A percentile compares a stretch with the other conserved stretches of the same genome.
These are phyloP conservation scores for Annulohypoxylon truncatum DNA, from an alignment of 2,329 filamentous ascomycete genomes.

Conservation along the genomic window DNA sequence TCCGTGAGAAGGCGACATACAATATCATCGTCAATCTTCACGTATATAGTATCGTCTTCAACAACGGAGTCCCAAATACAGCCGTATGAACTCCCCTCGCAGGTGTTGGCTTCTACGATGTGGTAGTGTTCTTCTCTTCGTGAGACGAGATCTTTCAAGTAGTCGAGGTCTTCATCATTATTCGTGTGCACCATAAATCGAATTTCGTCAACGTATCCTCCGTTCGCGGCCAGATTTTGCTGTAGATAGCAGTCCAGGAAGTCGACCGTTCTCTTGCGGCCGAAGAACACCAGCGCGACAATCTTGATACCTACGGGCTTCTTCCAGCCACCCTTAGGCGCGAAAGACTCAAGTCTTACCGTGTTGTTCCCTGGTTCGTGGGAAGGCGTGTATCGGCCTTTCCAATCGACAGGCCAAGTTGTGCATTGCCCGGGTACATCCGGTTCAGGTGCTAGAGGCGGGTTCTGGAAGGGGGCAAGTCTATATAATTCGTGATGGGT, in stretches of 20 bases:
- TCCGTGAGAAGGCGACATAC: conserved; percentile 46
- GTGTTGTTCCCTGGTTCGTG: conserved; percentile 13
- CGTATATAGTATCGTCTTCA: conserved; percentile 54
- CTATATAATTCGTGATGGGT: conserved; percentile 40
- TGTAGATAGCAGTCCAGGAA: conserved; percentile 60
- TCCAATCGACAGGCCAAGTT: conserved; percentile 44
- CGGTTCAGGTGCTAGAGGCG: not conserved
- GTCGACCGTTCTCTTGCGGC: conserved; percentile 56
- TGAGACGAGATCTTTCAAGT: conserved; percentile 54
- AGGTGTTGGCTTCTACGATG: conserved; percentile 50
- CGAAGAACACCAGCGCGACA: conserved; percentile 60
- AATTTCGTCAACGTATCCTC: conserved; percentile 58
- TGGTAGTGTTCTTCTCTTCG: conserved; percentile 54
- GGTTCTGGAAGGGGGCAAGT: conserved; percentile 16
- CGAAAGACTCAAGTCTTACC: conserved; percentile 40
- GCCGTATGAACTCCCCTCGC: conserved; percentile 51
- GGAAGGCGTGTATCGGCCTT: conserved; percentile 34
- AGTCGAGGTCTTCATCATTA: conserved; percentile 53
- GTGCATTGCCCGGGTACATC: conserved; percentile 43
- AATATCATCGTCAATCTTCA: conserved; percentile 60
- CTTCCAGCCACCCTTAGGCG: conserved; percentile 46
- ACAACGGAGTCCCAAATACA: conserved; percentile 51
- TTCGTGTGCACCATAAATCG: conserved; percentile 58
- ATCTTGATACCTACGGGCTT: conserved; percentile 50
- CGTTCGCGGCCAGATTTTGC: conserved; percentile 58